These are phyloP conservation scores for Abortiporus biennis DNA, from an alignment of 1,284 basidiomycete species.

Conservation along the genomic window DNA sequence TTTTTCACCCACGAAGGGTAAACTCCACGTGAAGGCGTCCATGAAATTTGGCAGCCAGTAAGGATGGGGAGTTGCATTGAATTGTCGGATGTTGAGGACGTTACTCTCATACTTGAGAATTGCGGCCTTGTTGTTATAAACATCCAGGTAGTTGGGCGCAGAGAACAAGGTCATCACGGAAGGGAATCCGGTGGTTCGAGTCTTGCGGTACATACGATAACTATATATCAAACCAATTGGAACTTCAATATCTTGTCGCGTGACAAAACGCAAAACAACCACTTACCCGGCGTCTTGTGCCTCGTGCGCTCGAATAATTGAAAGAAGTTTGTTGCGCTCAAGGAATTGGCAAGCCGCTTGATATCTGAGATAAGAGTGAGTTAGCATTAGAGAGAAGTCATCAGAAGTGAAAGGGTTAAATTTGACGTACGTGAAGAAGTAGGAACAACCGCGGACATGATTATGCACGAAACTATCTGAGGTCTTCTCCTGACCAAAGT, in stretches of 20 bases:
- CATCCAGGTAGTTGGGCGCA: constrained; percentile 93
- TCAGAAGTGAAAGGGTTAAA: neutral
- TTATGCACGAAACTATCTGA: constrained; percentile 87
- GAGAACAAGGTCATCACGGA: constrained; percentile 98
- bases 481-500: constrained; percentile 89
- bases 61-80: constrained; percentile 93
- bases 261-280: too few relatives aligned
- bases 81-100: constrained; percentile 94
- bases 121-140: constrained; percentile 96
- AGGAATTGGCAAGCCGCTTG: constrained; percentile 91
- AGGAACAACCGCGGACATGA: constrained; percentile 92
- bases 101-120: constrained; percentile 97
- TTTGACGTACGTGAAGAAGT: constrained; percentile 84
- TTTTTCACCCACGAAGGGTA: constrained; percentile 98
- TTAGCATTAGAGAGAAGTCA: constrained; percentile 6
- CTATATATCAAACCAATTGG: constrained; percentile 28
- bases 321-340: constrained; percentile 90
- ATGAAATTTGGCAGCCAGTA: constrained; percentile 98
- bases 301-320: constrained; percentile 92
- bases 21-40: constrained; percentile 98
- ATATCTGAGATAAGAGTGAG: constrained; percentile 46
- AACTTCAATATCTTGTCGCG: neutral
- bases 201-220: constrained; percentile 97
- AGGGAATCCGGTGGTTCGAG: constrained; percentile 87
- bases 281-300: constrained; percentile 91